Evolutionary conservation across 2,329 filamentous ascomycete genomes (phyloP).

Genomic region (Penicillium sp.): DNA sequence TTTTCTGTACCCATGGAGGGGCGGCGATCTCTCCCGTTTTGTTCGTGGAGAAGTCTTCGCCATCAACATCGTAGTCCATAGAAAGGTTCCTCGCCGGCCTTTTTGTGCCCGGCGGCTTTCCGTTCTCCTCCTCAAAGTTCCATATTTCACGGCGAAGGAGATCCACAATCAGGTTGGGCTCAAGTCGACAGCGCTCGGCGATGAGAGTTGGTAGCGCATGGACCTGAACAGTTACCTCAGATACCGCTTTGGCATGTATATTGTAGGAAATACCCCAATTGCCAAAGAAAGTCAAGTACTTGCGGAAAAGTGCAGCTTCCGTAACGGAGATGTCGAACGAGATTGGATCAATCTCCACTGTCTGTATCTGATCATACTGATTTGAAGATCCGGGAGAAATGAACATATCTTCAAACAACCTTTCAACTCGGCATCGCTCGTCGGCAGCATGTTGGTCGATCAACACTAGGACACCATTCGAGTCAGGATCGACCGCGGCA

Average conservation of each 20-base stretch:
- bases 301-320: conserved; percentile 66
- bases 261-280: conserved; percentile 77
- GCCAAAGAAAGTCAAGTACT: conserved; percentile 63
- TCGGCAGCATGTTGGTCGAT: conserved; percentile 96
- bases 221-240: conserved; percentile 53
- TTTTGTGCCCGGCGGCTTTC: conserved; percentile 13
- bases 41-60: background rate
- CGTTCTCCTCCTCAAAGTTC: conserved; percentile 61
- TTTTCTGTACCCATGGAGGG: conserved; percentile 62
- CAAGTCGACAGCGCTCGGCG: conserved; percentile 72
- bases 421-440: conserved; percentile 81
- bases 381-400: conserved; percentile 15
- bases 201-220: conserved; percentile 72
- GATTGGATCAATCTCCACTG: conserved; percentile 54
- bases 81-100: conserved; percentile 8
- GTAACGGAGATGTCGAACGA: conserved; percentile 67
- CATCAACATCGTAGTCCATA: background rate
- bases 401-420: conserved; percentile 66
- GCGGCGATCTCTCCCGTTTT: background rate
- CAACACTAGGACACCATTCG: conserved; percentile 64
- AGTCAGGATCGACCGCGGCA: background rate
- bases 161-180: conserved; percentile 74
- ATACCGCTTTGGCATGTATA: conserved; percentile 36
- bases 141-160: conserved; percentile 78
- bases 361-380: conserved; percentile 24